Conservation (phyloP, 768 basidiomycete species). For the Cantharellus anzutake region DNA sequence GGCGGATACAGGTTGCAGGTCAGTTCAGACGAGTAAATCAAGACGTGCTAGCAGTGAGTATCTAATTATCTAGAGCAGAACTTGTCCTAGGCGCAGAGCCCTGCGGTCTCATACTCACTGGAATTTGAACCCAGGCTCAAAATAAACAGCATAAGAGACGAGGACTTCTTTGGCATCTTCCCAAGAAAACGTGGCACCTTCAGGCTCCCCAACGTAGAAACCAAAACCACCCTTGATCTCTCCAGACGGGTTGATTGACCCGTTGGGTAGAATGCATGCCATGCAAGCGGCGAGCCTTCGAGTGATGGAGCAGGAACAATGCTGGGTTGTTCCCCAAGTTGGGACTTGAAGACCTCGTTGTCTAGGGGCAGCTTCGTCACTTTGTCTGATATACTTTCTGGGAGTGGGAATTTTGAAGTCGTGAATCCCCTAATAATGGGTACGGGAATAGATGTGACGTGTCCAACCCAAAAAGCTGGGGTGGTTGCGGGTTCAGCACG, state of each 20-base stretch:
- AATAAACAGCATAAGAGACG: slow-evolving; percentile 9
- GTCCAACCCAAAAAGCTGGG: neutral
- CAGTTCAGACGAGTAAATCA: neutral
- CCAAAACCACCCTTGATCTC: slow-evolving; percentile 6
- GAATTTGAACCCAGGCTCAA: slow-evolving; percentile 9
- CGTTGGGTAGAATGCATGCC: slow-evolving; percentile 8
- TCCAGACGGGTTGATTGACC: slow-evolving; percentile 7
- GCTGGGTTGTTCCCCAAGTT: slow-evolving; percentile 1
- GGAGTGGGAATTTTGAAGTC: neutral
- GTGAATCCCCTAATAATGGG: neutral
- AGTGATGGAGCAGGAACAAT: neutral
- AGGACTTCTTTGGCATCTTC: slow-evolving; percentile 4
- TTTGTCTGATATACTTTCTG: neutral
- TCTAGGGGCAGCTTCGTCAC: neutral
- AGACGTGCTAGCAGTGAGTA: neutral
- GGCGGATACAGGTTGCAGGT: neutral
- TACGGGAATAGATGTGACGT: neutral
- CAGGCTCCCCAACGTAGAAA: slow-evolving; percentile 3
- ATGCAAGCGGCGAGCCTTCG: neutral
- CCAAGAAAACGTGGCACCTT: neutral
- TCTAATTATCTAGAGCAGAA: no score
- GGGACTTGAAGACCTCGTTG: slow-evolving; percentile 1
- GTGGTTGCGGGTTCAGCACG: no score
- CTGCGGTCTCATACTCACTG: neutral
- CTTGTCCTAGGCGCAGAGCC: no score